Conservation (phyloP, 208 protist genomes). For the Acanthamoeba sp. region DNA sequence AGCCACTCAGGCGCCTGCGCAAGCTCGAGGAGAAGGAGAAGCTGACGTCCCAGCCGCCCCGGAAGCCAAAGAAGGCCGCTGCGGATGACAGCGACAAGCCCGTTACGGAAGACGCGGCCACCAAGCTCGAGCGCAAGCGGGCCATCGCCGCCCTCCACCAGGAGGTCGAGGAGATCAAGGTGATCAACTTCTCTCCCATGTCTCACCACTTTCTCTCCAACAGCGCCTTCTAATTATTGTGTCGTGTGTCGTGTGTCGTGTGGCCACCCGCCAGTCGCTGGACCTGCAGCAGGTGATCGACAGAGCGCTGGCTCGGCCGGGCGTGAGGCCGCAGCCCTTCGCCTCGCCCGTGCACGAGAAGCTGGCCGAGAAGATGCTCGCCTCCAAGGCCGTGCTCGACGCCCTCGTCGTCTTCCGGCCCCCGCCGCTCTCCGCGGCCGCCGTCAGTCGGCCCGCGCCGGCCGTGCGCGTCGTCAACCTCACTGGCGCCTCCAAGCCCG, state of each 20-base stretch:
- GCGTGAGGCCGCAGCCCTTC: neutral
- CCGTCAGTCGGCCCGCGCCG: neutral
- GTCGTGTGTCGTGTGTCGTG: no score
- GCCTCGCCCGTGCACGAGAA: neutral
- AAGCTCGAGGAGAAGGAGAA: slow-evolving; percentile 10
- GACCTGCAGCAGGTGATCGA: slow-evolving; percentile 40
- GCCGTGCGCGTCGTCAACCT: neutral
- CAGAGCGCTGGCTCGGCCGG: neutral
- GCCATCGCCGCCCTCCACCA: neutral
- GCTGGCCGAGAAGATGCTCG: slow-evolving; percentile 14
- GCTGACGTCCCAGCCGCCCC: no score
- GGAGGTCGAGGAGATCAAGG: slow-evolving; percentile 35
- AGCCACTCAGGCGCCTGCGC: slow-evolving; percentile 10
- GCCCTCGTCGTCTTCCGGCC: neutral
- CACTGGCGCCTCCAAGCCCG: neutral
- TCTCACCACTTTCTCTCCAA: no score
- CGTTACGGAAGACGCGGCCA: neutral
- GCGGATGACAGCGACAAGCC: neutral
- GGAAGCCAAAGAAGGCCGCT: no score
- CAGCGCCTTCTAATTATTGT: no score
- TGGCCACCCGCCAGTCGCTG: neutral
- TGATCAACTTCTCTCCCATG: neutral
- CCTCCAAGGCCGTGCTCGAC: slow-evolving; percentile 33
- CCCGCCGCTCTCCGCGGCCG: neutral
- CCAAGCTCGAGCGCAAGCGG: neutral